These are phyloP conservation scores for Tetrahymena thermophila DNA, from an alignment of 73 alveolate genomes.

Conservation along the genomic window DNA sequence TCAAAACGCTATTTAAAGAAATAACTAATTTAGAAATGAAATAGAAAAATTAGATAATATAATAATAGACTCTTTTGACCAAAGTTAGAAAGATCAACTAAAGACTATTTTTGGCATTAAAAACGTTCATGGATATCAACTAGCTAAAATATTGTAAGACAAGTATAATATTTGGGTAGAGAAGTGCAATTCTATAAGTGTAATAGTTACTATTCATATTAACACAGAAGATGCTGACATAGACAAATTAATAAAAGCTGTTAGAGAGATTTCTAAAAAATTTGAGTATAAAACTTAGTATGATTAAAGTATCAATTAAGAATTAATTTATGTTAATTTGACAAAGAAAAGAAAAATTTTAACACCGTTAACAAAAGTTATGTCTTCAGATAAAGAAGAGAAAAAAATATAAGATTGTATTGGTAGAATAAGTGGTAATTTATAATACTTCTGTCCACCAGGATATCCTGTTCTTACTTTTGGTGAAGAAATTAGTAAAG, in stretches of 20 bases:
- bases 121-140: constrained; percentile 4
- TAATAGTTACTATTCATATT: constrained; percentile 14
- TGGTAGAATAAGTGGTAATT: background rate
- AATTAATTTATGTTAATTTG: background rate
- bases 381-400: background rate
- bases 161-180: constrained; percentile 1
- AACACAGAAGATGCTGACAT: constrained; percentile 5
- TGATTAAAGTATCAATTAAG: background rate
- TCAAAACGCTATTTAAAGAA: background rate
- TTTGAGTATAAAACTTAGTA: background rate
- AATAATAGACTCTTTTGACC: background rate
- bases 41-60: background rate
- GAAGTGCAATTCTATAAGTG: background rate
- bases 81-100: constrained; percentile 8
- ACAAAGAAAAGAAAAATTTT: background rate
- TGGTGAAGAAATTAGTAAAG: background rate
- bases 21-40: background rate
- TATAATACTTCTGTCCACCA: background rate
- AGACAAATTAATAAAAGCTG: background rate
- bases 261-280: background rate
- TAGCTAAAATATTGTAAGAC: background rate
- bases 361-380: background rate
- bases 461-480: background rate
- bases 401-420: background rate
- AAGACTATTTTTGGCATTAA: constrained; percentile 6